These are phyloP conservation scores for Eimeria zaria DNA, from an alignment of 169 alveolate genomes.

Conservation along the genomic window DNA sequence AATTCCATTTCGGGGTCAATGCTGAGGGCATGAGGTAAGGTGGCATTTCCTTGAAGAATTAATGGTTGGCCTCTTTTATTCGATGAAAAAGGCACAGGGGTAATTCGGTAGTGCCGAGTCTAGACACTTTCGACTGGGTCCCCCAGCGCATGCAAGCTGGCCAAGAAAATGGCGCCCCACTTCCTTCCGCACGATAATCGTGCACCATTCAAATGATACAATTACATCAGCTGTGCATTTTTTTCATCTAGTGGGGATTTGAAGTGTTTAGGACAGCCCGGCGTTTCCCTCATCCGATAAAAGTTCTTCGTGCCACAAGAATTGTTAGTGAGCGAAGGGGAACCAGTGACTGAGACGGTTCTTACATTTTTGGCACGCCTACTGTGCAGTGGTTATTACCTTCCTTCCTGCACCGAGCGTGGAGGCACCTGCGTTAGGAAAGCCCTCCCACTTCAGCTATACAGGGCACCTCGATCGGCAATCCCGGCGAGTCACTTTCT, in stretches of 20 bases:
- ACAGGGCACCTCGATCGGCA: conserved; percentile 33
- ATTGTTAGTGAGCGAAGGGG: conserved; percentile 8
- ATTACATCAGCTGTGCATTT: conserved; percentile 14
- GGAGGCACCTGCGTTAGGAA: conserved; percentile 16
- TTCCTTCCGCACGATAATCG: conserved; percentile 50
- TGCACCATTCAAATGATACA: conserved; percentile 50
- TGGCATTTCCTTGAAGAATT: conserved; percentile 17
- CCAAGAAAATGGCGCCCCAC: conserved; percentile 73
- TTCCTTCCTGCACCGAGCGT: conserved; percentile 30
- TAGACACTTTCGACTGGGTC: conserved; percentile 51
- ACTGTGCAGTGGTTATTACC: neutral
- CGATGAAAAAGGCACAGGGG: neutral
- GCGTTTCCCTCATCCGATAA: neutral
- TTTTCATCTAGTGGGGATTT: neutral
- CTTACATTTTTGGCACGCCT: conserved; percentile 1
- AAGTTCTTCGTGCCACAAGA: conserved; percentile 2
- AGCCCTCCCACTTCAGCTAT: neutral
- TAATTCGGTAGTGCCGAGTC: conserved; percentile 5
- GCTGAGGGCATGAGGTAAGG: conserved; percentile 61
- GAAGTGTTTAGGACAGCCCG: conserved; percentile 21
- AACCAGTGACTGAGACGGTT: conserved; percentile 37
- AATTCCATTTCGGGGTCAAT: conserved; percentile 70
- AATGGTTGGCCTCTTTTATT: neutral
- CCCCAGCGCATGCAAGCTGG: conserved; percentile 67
- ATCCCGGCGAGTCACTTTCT: neutral